Conservation (phyloP, 108 stramenopile species). For the Nitzschia inconspicua region DNA sequence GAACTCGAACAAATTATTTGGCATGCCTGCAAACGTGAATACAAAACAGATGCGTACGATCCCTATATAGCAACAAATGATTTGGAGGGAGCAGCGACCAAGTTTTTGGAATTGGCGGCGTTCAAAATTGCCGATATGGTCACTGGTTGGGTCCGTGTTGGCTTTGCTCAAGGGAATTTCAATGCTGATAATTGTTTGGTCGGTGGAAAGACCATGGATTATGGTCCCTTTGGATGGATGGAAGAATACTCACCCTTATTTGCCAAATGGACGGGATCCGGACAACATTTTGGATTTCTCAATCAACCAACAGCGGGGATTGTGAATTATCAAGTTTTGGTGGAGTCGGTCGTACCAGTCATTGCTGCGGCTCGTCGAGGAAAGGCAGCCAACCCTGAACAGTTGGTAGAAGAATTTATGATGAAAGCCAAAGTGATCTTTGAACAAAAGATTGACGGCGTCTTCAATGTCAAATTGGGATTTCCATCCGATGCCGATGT, state of each 20-base stretch:
- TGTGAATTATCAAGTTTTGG: constrained; percentile 78
- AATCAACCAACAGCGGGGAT: constrained; percentile 84
- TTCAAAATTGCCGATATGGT: constrained; percentile 70
- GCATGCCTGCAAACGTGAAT: constrained; percentile 85
- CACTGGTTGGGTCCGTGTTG: constrained; percentile 85
- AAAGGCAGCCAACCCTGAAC: constrained; percentile 30
- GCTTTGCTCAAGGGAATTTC: constrained; percentile 95
- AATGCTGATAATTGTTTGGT: constrained; percentile 93
- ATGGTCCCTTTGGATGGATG: constrained; percentile 94
- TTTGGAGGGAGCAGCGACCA: constrained; percentile 46
- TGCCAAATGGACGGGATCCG: constrained; percentile 82
- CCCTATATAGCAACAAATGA: constrained; percentile 49
- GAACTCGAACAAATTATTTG: constrained; percentile 73
- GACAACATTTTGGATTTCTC: constrained; percentile 87
- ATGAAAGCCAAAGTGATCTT: constrained; percentile 53
- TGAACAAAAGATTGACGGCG: constrained; percentile 39
- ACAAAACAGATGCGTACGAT: constrained; percentile 51
- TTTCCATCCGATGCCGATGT: constrained; percentile 39
- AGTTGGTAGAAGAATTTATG: constrained; percentile 39
- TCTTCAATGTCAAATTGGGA: constrained; percentile 64
- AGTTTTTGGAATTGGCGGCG: constrained; percentile 50
- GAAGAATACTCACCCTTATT: constrained; percentile 82
- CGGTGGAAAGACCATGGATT: constrained; percentile 89
- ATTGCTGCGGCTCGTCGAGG: constrained; percentile 55
- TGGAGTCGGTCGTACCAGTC: constrained; percentile 67